These are phyloP conservation scores for Fusarium sp. DNA, from an alignment of 2,329 filamentous ascomycete species.

Conservation along the genomic window DNA sequence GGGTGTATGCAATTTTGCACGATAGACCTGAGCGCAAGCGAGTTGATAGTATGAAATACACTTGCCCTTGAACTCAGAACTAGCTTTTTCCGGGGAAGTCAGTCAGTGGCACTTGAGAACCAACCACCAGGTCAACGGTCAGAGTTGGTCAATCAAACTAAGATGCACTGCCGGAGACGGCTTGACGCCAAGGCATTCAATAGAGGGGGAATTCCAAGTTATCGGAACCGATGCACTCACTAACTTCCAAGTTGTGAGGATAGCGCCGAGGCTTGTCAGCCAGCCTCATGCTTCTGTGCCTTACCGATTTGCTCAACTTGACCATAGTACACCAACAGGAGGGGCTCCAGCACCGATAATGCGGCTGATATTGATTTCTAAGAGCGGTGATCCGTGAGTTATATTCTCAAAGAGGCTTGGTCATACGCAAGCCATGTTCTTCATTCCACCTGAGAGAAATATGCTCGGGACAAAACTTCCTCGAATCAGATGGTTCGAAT, in stretches of 20 bases:
- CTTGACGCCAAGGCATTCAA: slow-evolving; percentile 8
- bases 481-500: not conserved
- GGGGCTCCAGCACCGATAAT: not conserved
- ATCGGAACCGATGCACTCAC: slow-evolving; percentile 13
- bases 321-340: not conserved
- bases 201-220: slow-evolving; percentile 10
- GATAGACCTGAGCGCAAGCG: slow-evolving; percentile 25
- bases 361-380: slow-evolving; percentile 14
- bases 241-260: slow-evolving; percentile 4
- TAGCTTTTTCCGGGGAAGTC: not conserved
- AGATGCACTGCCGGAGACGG: slow-evolving; percentile 7
- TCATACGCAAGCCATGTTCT: slow-evolving; percentile 23
- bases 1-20: slow-evolving; percentile 8
- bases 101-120: not conserved
- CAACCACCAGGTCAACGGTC: slow-evolving; percentile 3
- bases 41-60: slow-evolving; percentile 26
- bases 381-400: slow-evolving; percentile 10
- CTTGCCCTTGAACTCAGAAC: slow-evolving; percentile 5
- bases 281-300: slow-evolving; percentile 26
- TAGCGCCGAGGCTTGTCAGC: slow-evolving; percentile 23
- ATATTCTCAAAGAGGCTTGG: slow-evolving; percentile 25
- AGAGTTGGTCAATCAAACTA: not conserved
- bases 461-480: not conserved
- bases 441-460: not conserved
- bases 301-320: slow-evolving; percentile 14